A percentile compares a stretch with the other conserved stretches of the same genome.
phyloP scores from a whole-genome alignment of 2,329 filamentous ascomycete species.

The Trichophyton rubrum region DNA sequence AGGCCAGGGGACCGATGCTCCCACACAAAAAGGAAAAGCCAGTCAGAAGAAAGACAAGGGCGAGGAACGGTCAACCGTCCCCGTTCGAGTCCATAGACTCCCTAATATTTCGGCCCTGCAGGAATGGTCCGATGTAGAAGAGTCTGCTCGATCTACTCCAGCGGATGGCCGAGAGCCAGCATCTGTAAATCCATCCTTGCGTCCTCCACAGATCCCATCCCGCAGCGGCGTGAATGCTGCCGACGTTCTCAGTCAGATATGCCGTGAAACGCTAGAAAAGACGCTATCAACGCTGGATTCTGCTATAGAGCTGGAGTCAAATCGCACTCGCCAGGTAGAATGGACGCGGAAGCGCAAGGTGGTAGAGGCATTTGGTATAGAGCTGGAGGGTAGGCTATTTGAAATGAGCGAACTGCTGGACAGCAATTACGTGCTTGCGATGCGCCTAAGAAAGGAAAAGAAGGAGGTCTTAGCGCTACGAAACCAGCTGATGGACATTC shows the following conservation, averaged over 20 bases:
- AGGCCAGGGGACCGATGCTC: background rate
- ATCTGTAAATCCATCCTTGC: conserved; percentile 22
- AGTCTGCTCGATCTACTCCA: conserved; percentile 20
- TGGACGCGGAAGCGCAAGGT: conserved; percentile 36
- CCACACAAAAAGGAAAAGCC: background rate
- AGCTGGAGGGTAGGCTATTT: conserved; percentile 39
- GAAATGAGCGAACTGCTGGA: conserved; percentile 42
- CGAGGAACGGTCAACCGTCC: conserved; percentile 18
- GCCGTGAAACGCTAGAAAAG: conserved; percentile 39
- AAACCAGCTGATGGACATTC: conserved; percentile 36
- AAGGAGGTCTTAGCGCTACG: conserved; percentile 36
- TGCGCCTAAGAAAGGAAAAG: conserved; percentile 34
- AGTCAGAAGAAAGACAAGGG: background rate
- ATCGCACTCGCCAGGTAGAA: conserved; percentile 28
- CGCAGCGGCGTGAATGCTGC: conserved; percentile 38
- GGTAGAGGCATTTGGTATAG: conserved; percentile 36
- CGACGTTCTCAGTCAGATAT: conserved; percentile 40
- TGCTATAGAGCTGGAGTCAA: conserved; percentile 29
- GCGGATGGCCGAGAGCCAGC: conserved; percentile 6
- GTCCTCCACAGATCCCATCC: conserved; percentile 25
- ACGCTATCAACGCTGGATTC: conserved; percentile 33
- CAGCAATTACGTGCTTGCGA: conserved; percentile 35
- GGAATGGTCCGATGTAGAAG: conserved; percentile 13
- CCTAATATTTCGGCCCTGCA: conserved; percentile 24
- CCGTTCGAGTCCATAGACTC: conserved; percentile 32